Conservation (phyloP, 768 basidiomycete genomes). For the Trametes cubensis region DNA sequence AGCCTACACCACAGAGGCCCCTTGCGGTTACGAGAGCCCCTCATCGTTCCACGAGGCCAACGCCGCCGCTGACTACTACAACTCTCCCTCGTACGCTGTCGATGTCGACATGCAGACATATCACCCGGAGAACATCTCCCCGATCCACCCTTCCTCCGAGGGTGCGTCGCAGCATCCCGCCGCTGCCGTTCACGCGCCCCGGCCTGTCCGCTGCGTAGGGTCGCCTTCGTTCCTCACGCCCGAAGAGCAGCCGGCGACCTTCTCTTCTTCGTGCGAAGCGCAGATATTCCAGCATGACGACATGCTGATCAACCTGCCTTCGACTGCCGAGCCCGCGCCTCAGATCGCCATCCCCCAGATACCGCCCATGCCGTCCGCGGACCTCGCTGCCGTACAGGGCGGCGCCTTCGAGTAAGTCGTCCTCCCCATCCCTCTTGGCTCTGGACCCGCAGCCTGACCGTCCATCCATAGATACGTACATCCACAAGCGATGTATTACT, state of each 20-base stretch:
- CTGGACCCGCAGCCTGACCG: no score
- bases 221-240: slow-evolving; percentile 22
- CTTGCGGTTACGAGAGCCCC: slow-evolving; percentile 7
- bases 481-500: slow-evolving; percentile 15
- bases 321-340: slow-evolving; percentile 11
- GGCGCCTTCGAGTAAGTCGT: slow-evolving; percentile 15
- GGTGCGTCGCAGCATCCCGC: slow-evolving; percentile 8
- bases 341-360: slow-evolving; percentile 22
- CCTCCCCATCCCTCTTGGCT: background rate
- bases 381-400: slow-evolving; percentile 6
- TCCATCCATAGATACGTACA: slow-evolving; percentile 10
- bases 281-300: slow-evolving; percentile 13
- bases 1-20: background rate
- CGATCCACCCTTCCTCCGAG: background rate
- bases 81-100: slow-evolving; percentile 12
- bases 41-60: background rate
- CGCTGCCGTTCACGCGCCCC: slow-evolving; percentile 20
- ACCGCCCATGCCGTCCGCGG: slow-evolving; percentile 16
- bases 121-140: background rate
- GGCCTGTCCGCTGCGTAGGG: slow-evolving; percentile 22
- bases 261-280: slow-evolving; percentile 4
- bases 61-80: slow-evolving; percentile 14
- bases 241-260: slow-evolving; percentile 1
- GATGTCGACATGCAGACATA: slow-evolving; percentile 10
- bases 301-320: slow-evolving; percentile 15